phyloP scores from a whole-genome alignment of 352 stramenopile genomes.

The Phytophthora colocasiae region DNA sequence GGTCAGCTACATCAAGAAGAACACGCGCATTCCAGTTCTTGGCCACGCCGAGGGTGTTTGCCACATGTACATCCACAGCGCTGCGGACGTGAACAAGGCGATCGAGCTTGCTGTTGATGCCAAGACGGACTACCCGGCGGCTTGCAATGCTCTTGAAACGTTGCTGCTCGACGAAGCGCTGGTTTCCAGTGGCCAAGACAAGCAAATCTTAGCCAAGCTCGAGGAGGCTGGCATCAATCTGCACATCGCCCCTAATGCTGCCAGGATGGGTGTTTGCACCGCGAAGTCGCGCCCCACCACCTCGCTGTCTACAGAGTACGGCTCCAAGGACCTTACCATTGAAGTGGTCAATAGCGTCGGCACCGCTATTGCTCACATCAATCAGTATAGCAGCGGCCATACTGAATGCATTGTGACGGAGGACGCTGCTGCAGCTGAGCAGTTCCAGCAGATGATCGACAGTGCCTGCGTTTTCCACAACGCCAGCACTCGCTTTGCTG shows the following conservation, averaged over 20 bases:
- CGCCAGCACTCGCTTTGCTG: constrained; percentile 94
- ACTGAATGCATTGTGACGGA: constrained; percentile 98
- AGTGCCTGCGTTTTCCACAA: constrained; percentile 99
- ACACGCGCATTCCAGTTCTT: constrained; percentile 97
- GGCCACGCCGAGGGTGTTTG: constrained; percentile 98
- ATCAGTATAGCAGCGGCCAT: constrained; percentile 96
- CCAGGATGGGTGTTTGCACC: constrained; percentile 69
- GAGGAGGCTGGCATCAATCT: constrained; percentile 93
- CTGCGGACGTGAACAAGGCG: constrained; percentile 88
- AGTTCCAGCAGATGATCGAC: constrained; percentile 91
- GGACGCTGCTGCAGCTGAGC: constrained; percentile 73
- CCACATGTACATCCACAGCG: constrained; percentile 97
- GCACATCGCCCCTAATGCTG: constrained; percentile 91
- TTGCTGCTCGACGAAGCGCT: constrained; percentile 94
- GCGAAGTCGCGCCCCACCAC: constrained; percentile 74
- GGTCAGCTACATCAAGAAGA: constrained; percentile 97
- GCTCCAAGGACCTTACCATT: constrained; percentile 93
- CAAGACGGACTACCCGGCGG: constrained; percentile 98
- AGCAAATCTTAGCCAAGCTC: constrained; percentile 84
- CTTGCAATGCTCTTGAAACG: constrained; percentile 98
- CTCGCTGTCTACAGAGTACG: constrained; percentile 95
- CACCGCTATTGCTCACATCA: constrained; percentile 96
- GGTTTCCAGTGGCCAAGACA: constrained; percentile 75
- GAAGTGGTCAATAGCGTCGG: constrained; percentile 93
- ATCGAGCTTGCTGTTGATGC: constrained; percentile 94